Evolutionary conservation across 2,329 filamentous ascomycete species (phyloP), one percentile per base, ranked within the genome.

Genomic region (Exophiala xenobiotica): DNA sequence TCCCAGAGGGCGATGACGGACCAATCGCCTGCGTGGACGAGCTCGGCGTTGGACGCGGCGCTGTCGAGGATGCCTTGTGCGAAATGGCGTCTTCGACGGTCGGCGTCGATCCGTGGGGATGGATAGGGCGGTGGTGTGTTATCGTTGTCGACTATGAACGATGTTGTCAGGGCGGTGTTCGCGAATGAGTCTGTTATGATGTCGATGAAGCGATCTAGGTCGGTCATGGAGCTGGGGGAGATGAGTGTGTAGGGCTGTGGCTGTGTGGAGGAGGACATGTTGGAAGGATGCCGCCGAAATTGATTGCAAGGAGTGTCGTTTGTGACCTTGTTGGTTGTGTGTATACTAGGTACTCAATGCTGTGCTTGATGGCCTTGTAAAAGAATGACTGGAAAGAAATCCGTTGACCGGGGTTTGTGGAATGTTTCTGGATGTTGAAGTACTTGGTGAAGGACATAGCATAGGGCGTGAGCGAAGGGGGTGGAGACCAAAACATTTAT

Each of bases 21-120:
- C 56, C 54, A 61, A 35, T 59, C 42, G 4, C 57, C 59, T 3
- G 59, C 56, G 37, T 61, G 54, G 14, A 59, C 57, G n/a, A 61
- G 41, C 19, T 57, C 57, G 8, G 59, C 59, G 16, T 43, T 46
- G 2, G 57, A 53, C 12, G 42, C 35, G 12, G 57, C 54, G 26
- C 54, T 54, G 24, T 59, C 54, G 14, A 52, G 41, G 19, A 57
- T 59, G 16, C 52, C 51, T 33, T 48, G 44, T 2, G 54, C 44
- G 48, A 59, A 56, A 40, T 61, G 57, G 20, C 51, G 41, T 11
- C 50, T 27, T 24, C 58, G 47, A 9, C 59, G 59, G 4, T 39
- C 27, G 6, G 23, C 14, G 39, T 57, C 46, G 27, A 57, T 49
- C 23, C 46, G 38, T 20, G 52, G 46, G 11, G 49, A 56, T 1